Evolutionary conservation across 441 rosid genomes (phyloP).

Genomic region (Populus trichocarpa): DNA sequence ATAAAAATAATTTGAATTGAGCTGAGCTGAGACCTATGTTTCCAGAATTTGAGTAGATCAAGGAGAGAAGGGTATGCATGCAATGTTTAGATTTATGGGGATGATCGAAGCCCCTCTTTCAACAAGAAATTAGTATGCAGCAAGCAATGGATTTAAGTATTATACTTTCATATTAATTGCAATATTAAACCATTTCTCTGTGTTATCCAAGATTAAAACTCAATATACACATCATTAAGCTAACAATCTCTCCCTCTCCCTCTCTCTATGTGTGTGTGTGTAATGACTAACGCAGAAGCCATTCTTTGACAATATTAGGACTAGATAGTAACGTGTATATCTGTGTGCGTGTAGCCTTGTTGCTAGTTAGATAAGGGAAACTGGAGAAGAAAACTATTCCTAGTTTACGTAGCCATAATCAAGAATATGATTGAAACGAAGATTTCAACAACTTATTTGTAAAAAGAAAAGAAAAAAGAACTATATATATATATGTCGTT

Average conservation of each 20-base stretch:
- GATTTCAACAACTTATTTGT: background rate
- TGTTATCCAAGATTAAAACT: background rate
- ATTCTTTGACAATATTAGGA: background rate
- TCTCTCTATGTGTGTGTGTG: no score
- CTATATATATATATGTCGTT: background rate
- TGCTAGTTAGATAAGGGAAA: background rate
- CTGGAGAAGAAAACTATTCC: background rate
- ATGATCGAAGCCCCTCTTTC: background rate
- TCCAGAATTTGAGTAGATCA: background rate
- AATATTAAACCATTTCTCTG: background rate
- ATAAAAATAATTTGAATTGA: background rate
- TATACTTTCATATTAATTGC: no score
- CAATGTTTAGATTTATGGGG: background rate
- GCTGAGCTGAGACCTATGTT: background rate
- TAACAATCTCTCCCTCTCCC: no score
- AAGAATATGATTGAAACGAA: background rate
- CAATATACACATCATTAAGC: background rate
- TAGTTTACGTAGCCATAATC: background rate
- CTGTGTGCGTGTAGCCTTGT: background rate
- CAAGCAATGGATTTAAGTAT: background rate
- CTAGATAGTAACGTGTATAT: background rate
- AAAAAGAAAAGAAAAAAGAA: background rate
- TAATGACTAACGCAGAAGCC: background rate
- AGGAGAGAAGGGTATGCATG: background rate
- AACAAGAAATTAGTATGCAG: background rate